Evolutionary conservation across 169 alveolate genomes (phyloP), one percentile per base, ranked within the genome.

Genomic region (Cryptosporidium sp.): DNA sequence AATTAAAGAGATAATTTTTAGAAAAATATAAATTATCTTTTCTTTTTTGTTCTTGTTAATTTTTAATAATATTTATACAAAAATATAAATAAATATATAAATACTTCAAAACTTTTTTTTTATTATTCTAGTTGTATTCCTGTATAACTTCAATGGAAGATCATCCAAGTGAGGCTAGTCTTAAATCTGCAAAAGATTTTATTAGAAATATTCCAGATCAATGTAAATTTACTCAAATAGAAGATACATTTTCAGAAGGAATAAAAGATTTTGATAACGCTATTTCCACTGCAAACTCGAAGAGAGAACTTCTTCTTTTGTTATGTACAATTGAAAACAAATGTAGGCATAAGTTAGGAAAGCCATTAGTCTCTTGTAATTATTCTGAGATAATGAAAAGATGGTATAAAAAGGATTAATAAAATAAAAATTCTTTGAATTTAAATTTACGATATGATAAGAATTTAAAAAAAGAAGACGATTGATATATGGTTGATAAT

Each of bases 161-260:
- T 21, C 10, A 61, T 33, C 87, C 87, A n/a, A 14, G 29, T 5
- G 75, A 80, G 33, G 45, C 39, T 10, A 48, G 29, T 18, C 62
- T 80, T 7, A 62, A 80, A 9, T 61, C 75, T 21, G 69, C 58
- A 33, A 80, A 62, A 44, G 58, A 61, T 8, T 80, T 80, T 62
- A 80, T 80, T 21, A 60, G 44, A 10, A 80, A 80, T 44, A 58
- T 80, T 9, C 87, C 87, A n/a, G 87, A 80, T 48, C 75, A 58
- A 42, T 80, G 87, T 29, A 80, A 23, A 80, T 61, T 42, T 80
- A 80, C 87, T 58, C 3, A 23, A n/a, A 39, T 80, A 23, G 87
- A 75, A 4, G 87, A 80, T 9, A 29, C 67, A 0, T 80, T 58
- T 42, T 58, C 70, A 1, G 62, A 60, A 29, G 67, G 75, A 37